Evolutionary conservation across 2,329 filamentous ascomycete species (phyloP).

Genomic region (Fusarium torreyae): DNA sequence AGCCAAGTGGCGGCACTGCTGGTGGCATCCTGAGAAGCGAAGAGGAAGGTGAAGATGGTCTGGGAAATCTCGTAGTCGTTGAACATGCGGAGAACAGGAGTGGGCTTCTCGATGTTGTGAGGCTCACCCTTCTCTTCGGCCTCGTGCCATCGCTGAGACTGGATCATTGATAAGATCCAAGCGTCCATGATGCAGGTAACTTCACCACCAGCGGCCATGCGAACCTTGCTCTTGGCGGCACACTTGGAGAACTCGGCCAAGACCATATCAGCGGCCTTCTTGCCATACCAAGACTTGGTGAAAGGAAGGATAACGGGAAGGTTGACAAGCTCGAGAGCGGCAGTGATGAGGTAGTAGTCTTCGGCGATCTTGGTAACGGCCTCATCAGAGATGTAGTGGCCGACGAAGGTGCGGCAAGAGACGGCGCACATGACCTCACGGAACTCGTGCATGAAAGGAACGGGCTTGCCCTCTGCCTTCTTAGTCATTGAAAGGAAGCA

Average conservation of each 20-base stretch:
- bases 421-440: conserved; percentile 96
- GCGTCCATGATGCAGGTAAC: conserved; percentile 95
- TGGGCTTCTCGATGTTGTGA: conserved; percentile 83
- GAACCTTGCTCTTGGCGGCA: conserved; percentile 91
- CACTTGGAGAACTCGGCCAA: conserved; percentile 91
- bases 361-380: conserved; percentile 94
- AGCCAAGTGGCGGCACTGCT: conserved; percentile 95
- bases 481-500: conserved; percentile 83
- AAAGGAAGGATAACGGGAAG: conserved; percentile 96
- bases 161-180: conserved; percentile 91
- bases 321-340: conserved; percentile 96
- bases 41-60: conserved; percentile 96
- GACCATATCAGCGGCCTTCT: conserved; percentile 95
- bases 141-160: conserved; percentile 86
- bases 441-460: conserved; percentile 92
- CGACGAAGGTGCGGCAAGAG: conserved; percentile 96
- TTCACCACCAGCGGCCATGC: conserved; percentile 90
- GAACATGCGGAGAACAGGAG: conserved; percentile 87
- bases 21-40: conserved; percentile 97
- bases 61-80: conserved; percentile 92
- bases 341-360: conserved; percentile 97
- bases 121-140: conserved; percentile 81
- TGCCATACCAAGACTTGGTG: conserved; percentile 97
- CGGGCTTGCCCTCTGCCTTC: conserved; percentile 78
- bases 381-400: conserved; percentile 93